Conservation (phyloP, 2,329 filamentous ascomycete genomes). For the Ophiostoma australiae region DNA sequence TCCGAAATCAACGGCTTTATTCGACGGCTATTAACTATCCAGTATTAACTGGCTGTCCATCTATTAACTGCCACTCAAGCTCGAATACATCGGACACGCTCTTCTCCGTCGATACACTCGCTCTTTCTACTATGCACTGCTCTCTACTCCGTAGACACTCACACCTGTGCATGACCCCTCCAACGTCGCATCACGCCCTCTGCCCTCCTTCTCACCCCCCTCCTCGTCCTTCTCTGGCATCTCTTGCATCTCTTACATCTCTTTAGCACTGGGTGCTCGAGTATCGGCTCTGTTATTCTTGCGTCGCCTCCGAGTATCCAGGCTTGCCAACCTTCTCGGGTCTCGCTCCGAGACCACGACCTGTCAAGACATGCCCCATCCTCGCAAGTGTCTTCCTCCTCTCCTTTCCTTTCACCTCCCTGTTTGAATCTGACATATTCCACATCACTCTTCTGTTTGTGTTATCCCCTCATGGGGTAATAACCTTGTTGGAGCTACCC, state of each 20-base stretch:
- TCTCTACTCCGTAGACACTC: neutral
- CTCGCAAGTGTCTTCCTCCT: neutral
- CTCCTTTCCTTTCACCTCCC: neutral
- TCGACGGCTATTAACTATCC: neutral
- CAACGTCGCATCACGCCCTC: slow-evolving; percentile 5
- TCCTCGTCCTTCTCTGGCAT: neutral
- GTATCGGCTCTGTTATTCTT: neutral
- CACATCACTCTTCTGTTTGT: neutral
- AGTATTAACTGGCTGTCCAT: too few species aligned
- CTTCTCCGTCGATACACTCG: neutral
- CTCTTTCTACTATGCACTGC: neutral
- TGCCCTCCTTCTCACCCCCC: neutral
- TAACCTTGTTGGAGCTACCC: slow-evolving; percentile 9
- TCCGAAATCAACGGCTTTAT: neutral
- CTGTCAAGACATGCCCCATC: neutral
- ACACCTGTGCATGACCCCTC: slow-evolving; percentile 2
- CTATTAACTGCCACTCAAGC: neutral
- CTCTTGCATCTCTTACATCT: too few species aligned
- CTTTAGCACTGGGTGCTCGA: neutral
- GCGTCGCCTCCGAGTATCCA: neutral
- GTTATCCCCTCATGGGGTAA: neutral
- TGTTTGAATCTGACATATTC: neutral
- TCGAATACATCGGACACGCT: neutral
- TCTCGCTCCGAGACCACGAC: neutral
- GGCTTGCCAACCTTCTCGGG: neutral